phyloP scores from a whole-genome alignment of 441 rosid genomes.

The Gossypium aridum region DNA sequence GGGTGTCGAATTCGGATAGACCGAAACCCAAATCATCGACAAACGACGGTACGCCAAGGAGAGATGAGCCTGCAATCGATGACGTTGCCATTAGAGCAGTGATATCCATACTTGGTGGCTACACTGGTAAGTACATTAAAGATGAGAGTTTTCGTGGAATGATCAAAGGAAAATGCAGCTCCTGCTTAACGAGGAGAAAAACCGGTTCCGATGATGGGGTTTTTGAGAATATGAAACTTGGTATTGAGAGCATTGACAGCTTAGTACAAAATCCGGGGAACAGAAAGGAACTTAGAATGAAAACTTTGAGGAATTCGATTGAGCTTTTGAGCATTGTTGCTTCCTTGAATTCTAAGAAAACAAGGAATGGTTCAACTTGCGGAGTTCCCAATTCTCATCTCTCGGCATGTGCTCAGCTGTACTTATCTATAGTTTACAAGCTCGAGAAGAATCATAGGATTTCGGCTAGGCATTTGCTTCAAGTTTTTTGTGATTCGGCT shows the following conservation, averaged over 20 bases:
- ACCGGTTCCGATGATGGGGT: slow-evolving; percentile 25
- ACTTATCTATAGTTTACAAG: slow-evolving; percentile 49
- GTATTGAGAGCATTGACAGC: slow-evolving; percentile 34
- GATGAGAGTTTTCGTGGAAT: slow-evolving; percentile 34
- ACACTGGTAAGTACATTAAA: slow-evolving; percentile 33
- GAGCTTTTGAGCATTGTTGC: slow-evolving; percentile 35
- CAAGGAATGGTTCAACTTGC: slow-evolving; percentile 29
- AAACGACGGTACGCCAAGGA: background rate
- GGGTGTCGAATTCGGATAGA: slow-evolving; percentile 22
- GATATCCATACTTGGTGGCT: slow-evolving; percentile 47
- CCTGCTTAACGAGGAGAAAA: slow-evolving; percentile 27
- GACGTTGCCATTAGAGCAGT: slow-evolving; percentile 43
- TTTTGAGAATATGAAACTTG: slow-evolving; percentile 32
- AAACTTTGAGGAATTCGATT: slow-evolving; percentile 26
- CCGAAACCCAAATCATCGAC: slow-evolving; percentile 6
- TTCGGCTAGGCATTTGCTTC: slow-evolving; percentile 49
- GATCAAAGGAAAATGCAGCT: slow-evolving; percentile 31
- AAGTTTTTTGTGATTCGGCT: slow-evolving; percentile 50
- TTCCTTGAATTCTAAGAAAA: slow-evolving; percentile 35
- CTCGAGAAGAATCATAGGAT: slow-evolving; percentile 46
- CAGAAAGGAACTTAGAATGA: slow-evolving; percentile 22
- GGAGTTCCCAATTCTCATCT: slow-evolving; percentile 49
- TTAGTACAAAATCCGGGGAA: slow-evolving; percentile 23
- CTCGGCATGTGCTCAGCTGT: slow-evolving; percentile 54
- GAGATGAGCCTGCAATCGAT: slow-evolving; percentile 38